Conservation (phyloP, 2,329 filamentous ascomycete genomes). For the Cercospora beticola region DNA sequence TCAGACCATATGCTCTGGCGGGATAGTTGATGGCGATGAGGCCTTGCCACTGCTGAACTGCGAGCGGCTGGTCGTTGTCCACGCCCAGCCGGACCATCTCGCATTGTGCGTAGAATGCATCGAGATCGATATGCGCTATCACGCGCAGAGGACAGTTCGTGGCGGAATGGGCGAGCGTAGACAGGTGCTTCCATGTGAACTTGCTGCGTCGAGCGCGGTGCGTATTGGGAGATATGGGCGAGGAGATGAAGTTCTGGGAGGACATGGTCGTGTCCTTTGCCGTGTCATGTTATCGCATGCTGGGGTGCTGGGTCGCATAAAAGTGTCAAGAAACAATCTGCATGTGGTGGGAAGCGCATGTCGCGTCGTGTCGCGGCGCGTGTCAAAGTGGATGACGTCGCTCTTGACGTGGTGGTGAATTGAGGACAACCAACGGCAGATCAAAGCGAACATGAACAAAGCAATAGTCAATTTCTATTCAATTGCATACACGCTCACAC, state of each 20-base stretch:
- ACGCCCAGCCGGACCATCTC: conserved; percentile 84
- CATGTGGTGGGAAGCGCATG: neutral
- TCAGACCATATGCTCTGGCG: conserved; percentile 76
- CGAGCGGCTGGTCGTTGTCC: conserved; percentile 74
- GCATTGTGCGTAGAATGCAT: conserved; percentile 94
- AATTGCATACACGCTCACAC: neutral
- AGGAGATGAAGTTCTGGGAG: conserved; percentile 34
- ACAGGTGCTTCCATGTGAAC: conserved; percentile 83
- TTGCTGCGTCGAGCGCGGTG: conserved; percentile 54
- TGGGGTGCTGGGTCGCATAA: neutral
- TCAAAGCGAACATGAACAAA: neutral
- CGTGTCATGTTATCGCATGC: conserved; percentile 15
- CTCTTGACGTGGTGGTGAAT: neutral
- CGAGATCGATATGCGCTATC: conserved; percentile 88
- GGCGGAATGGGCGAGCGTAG: conserved; percentile 69
- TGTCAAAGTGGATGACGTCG: conserved; percentile 1
- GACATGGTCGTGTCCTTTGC: conserved; percentile 21
- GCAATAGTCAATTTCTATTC: neutral
- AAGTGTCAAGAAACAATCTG: neutral
- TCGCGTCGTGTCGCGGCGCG: neutral
- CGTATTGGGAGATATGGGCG: conserved; percentile 29
- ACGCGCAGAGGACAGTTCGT: conserved; percentile 77
- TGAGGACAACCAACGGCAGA: neutral
- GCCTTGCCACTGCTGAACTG: conserved; percentile 93
- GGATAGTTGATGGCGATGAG: conserved; percentile 97